Base-by-base conservation (phyloP, 2,329 filamentous ascomycete genomes). In the Neonectria sp. region DNA sequence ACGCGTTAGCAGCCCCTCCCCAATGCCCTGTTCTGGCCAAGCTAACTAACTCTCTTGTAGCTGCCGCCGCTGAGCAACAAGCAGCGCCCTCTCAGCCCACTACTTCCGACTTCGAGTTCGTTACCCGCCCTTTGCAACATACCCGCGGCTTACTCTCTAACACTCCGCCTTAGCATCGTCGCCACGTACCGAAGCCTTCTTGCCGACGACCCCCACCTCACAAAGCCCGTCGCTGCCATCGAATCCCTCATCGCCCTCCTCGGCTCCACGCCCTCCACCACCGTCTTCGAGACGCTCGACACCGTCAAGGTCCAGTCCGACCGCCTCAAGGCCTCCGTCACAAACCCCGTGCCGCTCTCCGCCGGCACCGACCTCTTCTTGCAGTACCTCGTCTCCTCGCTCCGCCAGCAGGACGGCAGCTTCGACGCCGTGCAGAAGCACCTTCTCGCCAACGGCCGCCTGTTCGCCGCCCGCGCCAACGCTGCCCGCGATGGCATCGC, bases 301-400 rank as follows among this genome's bases (percentile, higher is more conserved):
- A 90, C 95, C 52, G 89, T 98, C 70, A 91, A 92, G 77, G 89
- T 88, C 53, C 92, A 96, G 78, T 95, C 94, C 57, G 86, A 89
- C 59, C 89, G 90, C 75, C 89, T 99, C 71, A 95, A 95, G 80
- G 86, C 87, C 65, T 90, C 91, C 24, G 92, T 97, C 60, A 87
- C 92, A 8, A 98, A 99, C 82, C 93, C 95, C 15, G 93, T 98
- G 63, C 95, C 95, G 5, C 90, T 98, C 17, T 95, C 93, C 55
- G 96, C 97, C 62, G 96, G 96, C 76, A 97, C 95, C 67, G 95
- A 98, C 80, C 90, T 98, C 66, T 98, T 99, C 86, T 93, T 96
- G 80, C 92, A 95, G 79, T 98, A 97, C 82, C 90, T 99, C 74
- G 92, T 97, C 76, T 90, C 91, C 63, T 94, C 87, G 70, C 86